Base-by-base conservation (phyloP, 495 filamentous ascomycete species). In the Penicillium ucsense region DNA sequence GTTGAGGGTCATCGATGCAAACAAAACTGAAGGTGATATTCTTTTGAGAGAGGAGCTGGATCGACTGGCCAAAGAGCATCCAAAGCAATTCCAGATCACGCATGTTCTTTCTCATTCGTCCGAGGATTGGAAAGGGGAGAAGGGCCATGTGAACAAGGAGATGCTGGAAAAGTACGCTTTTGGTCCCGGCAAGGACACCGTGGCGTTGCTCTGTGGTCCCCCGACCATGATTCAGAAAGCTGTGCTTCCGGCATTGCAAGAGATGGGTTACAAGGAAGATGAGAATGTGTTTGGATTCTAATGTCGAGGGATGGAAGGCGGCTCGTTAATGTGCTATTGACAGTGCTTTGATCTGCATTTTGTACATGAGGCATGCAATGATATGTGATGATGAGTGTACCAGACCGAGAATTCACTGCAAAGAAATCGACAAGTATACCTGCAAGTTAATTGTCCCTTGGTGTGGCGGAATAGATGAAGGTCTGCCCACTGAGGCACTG, bases 241-340 rank as follows among this genome's bases (percentile, higher is more conserved):
- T 31, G 39, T 41, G 3, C 39, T 41, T 11, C 39, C 39, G 12
- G 39, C 39, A 5, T 41, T 41, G 27, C 39, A 41, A 3, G 39
- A 41, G 39, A 41, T 31, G 39, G 39, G 39, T 6, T 41, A 41
- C 29, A 41, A 41, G 39, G 39, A 41, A n/a, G 39, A 41, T 31
- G 39, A 41, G 39, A 41, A 41, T 41, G 4, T 41, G n/a, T 41
- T 41, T 11, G 39, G 39, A 41, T 41, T 41, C n/a, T 41, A 31
- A 20, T 20, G 20, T 20, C 20, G 20, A 20, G 20, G 20, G 20
- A 20, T 20, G 20, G 1, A 20, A 20, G 20, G 20, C 20, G 20
- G 20, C 20, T 20, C 2, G 20, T 20, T 20, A 2, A 20, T 20
- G 20, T 20, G 20, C 20, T 20, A 1, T 20, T 20, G 20, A 20